A percentile compares a stretch with the other conserved stretches of the same genome.
phyloP scores from a whole-genome alignment of 495 filamentous ascomycete genomes.

The Annulohypoxylon moriforme region DNA sequence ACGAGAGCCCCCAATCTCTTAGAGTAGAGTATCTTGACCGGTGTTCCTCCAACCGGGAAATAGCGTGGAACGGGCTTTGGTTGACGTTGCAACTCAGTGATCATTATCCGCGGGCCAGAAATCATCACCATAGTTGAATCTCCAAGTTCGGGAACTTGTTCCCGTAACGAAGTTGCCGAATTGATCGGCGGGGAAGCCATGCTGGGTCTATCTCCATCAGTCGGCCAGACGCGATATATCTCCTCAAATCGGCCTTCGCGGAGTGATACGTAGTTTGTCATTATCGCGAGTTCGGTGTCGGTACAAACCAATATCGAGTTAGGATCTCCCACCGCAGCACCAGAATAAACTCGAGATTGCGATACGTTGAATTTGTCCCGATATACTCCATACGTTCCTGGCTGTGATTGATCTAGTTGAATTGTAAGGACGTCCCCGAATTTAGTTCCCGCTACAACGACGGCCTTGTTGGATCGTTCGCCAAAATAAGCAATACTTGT shows the following conservation, averaged over 20 bases:
- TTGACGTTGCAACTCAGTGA: conserved; percentile 60
- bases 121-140: conserved; percentile 53
- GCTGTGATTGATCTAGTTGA: conserved; percentile 8
- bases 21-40: conserved; percentile 66
- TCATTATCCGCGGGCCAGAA: conserved; percentile 58
- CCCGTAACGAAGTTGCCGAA: conserved; percentile 46
- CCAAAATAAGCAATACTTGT: conserved; percentile 49
- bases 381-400: conserved; percentile 6
- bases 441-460: conserved; percentile 55
- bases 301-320: conserved; percentile 41
- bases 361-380: conserved; percentile 35
- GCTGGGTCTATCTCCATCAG: conserved; percentile 50
- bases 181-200: conserved; percentile 47
- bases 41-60: conserved; percentile 60
- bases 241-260: conserved; percentile 27
- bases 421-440: conserved; percentile 58
- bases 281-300: conserved; percentile 42
- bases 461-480: conserved; percentile 12
- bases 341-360: conserved; percentile 36
- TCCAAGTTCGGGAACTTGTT: conserved; percentile 38
- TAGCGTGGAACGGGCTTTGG: conserved; percentile 64
- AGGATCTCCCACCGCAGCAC: conserved; percentile 24
- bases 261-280: conserved; percentile 25
- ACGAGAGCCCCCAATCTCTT: conserved; percentile 62
- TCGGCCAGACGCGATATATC: conserved; percentile 53